Percentiles rank a stretch among this genome's conserved stretches.
These are phyloP conservation scores for Graphilbum ipis-grandicollis DNA, from an alignment of 2,329 filamentous ascomycete genomes.

Conservation along the genomic window DNA sequence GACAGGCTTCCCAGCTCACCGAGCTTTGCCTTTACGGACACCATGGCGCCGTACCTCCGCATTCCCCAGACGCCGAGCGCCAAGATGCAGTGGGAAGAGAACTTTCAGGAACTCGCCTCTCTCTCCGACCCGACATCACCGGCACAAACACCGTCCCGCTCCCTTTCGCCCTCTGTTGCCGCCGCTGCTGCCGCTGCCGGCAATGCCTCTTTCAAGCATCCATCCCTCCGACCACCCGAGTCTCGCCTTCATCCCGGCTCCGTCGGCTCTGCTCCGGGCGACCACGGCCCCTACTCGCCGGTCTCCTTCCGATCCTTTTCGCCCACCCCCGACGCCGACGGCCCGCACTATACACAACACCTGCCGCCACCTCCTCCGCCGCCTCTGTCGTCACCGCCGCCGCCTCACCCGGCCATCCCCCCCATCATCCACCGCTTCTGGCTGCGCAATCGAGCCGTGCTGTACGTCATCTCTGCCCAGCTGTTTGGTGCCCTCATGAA, in stretches of 20 bases:
- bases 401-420: background rate
- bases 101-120: slow-evolving; percentile 7
- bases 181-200: background rate
- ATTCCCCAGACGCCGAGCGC: slow-evolving; percentile 10
- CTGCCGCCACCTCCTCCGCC: slow-evolving; percentile 1
- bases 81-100: slow-evolving; percentile 11
- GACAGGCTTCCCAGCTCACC: too few relatives aligned
- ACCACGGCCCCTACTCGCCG: slow-evolving; percentile 12
- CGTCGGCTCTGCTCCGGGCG: slow-evolving; percentile 22
- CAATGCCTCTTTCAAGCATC: background rate
- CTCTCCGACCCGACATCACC: slow-evolving; percentile 1
- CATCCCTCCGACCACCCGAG: slow-evolving; percentile 10
- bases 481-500: slow-evolving; percentile 79
- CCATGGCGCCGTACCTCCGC: slow-evolving; percentile 11
- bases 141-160: background rate
- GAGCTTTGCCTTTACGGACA: too few relatives aligned
- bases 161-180: background rate
- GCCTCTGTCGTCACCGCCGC: background rate
- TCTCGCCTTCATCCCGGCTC: slow-evolving; percentile 20
- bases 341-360: background rate
- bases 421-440: slow-evolving; percentile 23
- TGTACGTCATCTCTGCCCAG: slow-evolving; percentile 58
- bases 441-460: slow-evolving; percentile 51
- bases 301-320: slow-evolving; percentile 5
- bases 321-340: slow-evolving; percentile 1